Evolutionary conservation across 176 grass and related monocot genomes (phyloP).

Genomic region (Ampelocalamus luodianensis): DNA sequence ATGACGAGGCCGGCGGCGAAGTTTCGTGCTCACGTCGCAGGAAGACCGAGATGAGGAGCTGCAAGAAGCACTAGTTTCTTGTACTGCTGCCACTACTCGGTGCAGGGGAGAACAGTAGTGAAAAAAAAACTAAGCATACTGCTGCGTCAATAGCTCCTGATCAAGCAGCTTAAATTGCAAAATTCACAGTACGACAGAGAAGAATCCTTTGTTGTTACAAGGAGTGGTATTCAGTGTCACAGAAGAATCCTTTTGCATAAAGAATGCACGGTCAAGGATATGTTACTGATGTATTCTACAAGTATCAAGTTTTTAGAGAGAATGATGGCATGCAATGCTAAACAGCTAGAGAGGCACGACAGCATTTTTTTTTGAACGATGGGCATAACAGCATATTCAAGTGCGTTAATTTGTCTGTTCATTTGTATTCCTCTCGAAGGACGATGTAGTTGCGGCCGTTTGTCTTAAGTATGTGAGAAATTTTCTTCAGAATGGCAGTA

Average conservation of each 20-base stretch:
- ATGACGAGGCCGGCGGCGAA: too few relatives aligned
- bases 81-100: not conserved
- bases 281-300: slow-evolving; percentile 16
- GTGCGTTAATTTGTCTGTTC: slow-evolving; percentile 31
- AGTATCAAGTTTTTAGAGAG: not conserved
- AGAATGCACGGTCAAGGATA: not conserved
- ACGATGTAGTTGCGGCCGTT: slow-evolving; percentile 27
- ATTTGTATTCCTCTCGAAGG: slow-evolving; percentile 47
- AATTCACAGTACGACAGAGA: not conserved
- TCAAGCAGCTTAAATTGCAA: slow-evolving; percentile 2
- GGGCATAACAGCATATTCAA: slow-evolving; percentile 43
- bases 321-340: not conserved
- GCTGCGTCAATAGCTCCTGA: not conserved
- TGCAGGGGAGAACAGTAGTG: not conserved
- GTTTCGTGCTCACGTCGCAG: too few relatives aligned
- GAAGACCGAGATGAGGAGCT: too few relatives aligned
- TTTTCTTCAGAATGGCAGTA: slow-evolving; percentile 42
- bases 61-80: not conserved
- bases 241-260: not conserved
- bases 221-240: not conserved
- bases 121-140: not conserved
- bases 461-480: slow-evolving; percentile 46
- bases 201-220: not conserved
- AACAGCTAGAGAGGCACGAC: slow-evolving; percentile 1
- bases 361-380: too few relatives aligned